These are phyloP conservation scores for Epichloe gansuensis DNA, from an alignment of 2,329 filamentous ascomycete genomes.

Conservation along the genomic window DNA sequence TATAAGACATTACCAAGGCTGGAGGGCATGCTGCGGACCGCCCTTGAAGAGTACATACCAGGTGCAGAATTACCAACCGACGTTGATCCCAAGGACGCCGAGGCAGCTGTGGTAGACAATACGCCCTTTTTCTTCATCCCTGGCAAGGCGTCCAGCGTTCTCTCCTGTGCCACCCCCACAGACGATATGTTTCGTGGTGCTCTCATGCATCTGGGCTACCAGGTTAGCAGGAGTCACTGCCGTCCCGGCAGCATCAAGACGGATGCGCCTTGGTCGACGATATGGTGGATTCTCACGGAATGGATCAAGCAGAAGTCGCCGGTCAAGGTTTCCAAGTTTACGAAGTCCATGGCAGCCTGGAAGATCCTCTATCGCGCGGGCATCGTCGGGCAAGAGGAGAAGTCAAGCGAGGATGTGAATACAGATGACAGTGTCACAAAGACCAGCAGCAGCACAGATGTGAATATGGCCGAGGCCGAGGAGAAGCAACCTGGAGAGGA, in stretches of 20 bases:
- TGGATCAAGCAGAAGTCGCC: conserved; percentile 76
- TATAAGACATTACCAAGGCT: conserved; percentile 75
- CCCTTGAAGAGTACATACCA: conserved; percentile 57
- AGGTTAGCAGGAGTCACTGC: conserved; percentile 74
- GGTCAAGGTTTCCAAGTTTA: conserved; percentile 59
- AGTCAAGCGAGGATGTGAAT: conserved; percentile 4
- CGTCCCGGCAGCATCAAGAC: conserved; percentile 87
- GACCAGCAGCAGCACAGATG: conserved; percentile 5
- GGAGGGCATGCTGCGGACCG: conserved; percentile 82
- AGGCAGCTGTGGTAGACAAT: conserved; percentile 54
- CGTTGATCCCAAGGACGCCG: conserved; percentile 28
- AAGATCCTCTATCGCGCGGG: conserved; percentile 43
- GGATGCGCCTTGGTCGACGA: conserved; percentile 74
- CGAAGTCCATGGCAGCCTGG: conserved; percentile 56
- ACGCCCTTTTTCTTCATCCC: conserved; percentile 82
- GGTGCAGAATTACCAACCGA: conserved; percentile 25
- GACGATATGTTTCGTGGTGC: conserved; percentile 72
- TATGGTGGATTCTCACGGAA: conserved; percentile 90
- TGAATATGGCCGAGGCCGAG: conserved; percentile 29
- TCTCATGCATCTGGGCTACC: conserved; percentile 66
- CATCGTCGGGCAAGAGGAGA: conserved; percentile 20
- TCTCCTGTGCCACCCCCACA: conserved; percentile 71
- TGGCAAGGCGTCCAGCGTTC: conserved; percentile 56
- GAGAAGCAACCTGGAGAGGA: conserved; percentile 7
- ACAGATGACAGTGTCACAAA: neutral